A percentile compares a stretch with the other conserved stretches of the same genome.
These are phyloP conservation scores for Cylindrodendrum hubeiense DNA, from an alignment of 2,329 filamentous ascomycete species.

Conservation along the genomic window DNA sequence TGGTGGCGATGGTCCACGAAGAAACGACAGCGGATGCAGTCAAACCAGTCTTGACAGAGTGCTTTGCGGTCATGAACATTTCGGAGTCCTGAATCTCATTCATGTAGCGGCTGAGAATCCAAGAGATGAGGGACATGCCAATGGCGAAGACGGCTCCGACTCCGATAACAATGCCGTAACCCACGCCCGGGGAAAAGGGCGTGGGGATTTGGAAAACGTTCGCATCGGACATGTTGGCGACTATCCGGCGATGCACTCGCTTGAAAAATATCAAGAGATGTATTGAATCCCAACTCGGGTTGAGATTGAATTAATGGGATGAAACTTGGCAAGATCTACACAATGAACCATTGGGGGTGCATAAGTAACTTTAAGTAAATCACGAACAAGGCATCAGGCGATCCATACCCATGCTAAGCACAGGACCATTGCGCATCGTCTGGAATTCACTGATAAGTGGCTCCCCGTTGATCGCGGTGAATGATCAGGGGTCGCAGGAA, in stretches of 20 bases:
- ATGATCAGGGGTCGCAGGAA: not conserved
- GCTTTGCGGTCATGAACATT: conserved; percentile 26
- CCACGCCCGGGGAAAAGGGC: conserved; percentile 20
- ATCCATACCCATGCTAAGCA: conserved; percentile 8
- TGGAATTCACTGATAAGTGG: conserved; percentile 1
- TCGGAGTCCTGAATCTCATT: conserved; percentile 24
- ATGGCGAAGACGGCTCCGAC: conserved; percentile 23
- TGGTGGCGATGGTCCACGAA: conserved; percentile 25
- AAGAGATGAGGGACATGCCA: conserved; percentile 23
- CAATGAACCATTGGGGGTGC: not conserved
- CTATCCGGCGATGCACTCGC: not conserved
- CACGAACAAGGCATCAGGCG: not conserved
- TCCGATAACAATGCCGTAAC: conserved; percentile 22
- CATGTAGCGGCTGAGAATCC: conserved; percentile 22
- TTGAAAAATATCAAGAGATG: not conserved
- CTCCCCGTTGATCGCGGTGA: conserved; percentile 1
- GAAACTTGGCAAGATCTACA: not conserved
- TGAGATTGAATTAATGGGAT: not conserved
- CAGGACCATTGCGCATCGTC: not conserved
- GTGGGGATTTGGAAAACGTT: conserved; percentile 23
- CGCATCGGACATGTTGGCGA: conserved; percentile 8
- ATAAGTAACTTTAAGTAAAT: conserved; percentile 14
- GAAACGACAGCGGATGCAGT: conserved; percentile 24
- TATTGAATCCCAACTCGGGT: not conserved
- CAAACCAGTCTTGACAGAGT: conserved; percentile 19